Evolutionary conservation across 2,329 filamentous ascomycete species (phyloP).

Genomic region (Pezicula carpinea): DNA sequence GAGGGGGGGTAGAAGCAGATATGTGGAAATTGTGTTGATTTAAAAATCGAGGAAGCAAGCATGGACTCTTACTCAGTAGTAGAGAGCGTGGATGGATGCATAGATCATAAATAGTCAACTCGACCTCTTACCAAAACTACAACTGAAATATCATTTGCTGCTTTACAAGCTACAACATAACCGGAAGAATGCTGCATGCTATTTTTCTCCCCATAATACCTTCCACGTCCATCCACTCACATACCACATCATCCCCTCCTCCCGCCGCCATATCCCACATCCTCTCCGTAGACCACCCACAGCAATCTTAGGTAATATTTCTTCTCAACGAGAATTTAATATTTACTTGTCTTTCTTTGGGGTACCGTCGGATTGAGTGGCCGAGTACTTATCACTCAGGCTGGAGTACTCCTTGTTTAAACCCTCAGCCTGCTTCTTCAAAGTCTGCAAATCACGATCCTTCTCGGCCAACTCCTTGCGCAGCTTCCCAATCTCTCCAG

Average conservation of each 20-base stretch:
- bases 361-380: conserved; percentile 45
- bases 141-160: too few species aligned
- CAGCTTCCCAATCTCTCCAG: conserved; percentile 68
- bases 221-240: background rate
- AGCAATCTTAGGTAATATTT: background rate
- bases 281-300: background rate
- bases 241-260: background rate
- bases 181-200: too few species aligned
- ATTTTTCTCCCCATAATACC: background rate
- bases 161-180: too few species aligned
- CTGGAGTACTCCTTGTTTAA: conserved; percentile 81
- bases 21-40: too few species aligned
- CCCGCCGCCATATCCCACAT: background rate
- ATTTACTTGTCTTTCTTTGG: conserved; percentile 49
- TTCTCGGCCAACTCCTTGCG: conserved; percentile 65
- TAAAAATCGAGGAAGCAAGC: too few species aligned
- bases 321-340: background rate
- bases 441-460: conserved; percentile 75
- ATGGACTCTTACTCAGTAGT: too few species aligned
- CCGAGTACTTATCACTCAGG: conserved; percentile 75
- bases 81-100: too few species aligned
- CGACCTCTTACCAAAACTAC: too few species aligned
- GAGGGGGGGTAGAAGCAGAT: too few species aligned
- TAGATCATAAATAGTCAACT: too few species aligned
- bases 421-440: conserved; percentile 90